Conservation (phyloP, 495 filamentous ascomycete species). For the Haplographium delicatum region DNA sequence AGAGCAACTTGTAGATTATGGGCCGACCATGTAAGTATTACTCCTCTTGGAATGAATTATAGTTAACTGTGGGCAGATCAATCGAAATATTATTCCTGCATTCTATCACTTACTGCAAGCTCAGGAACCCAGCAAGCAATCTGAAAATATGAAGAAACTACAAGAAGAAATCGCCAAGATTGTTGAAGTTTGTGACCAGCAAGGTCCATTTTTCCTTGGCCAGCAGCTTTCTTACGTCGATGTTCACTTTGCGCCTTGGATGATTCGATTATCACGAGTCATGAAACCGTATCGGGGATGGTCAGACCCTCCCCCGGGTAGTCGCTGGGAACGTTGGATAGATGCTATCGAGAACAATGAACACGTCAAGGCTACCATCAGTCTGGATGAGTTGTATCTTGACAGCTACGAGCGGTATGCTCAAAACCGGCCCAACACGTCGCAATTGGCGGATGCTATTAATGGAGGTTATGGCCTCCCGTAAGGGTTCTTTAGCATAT, state of each 20-base stretch:
- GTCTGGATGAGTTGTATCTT: conserved; percentile 64
- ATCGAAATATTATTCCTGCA: conserved; percentile 71
- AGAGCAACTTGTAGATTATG: conserved; percentile 79
- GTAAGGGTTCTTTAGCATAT: too few relatives aligned
- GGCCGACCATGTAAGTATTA: conserved; percentile 70
- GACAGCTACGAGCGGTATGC: conserved; percentile 44
- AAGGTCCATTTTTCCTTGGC: conserved; percentile 82
- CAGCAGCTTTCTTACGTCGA: conserved; percentile 71
- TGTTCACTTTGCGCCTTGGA: conserved; percentile 83
- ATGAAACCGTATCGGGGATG: conserved; percentile 76
- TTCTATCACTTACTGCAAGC: conserved; percentile 78
- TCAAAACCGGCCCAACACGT: conserved; percentile 25
- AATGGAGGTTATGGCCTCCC: conserved; percentile 25
- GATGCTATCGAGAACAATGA: conserved; percentile 73
- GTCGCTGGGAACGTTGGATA: conserved; percentile 72
- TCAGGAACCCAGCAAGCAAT: conserved; percentile 60
- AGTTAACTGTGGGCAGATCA: conserved; percentile 52
- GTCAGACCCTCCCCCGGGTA: conserved; percentile 64
- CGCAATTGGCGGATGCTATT: conserved; percentile 24
- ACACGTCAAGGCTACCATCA: conserved; percentile 73
- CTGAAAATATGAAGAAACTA: conserved; percentile 58
- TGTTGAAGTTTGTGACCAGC: conserved; percentile 60
- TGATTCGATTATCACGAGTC: conserved; percentile 68
- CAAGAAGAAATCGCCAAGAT: conserved; percentile 65
- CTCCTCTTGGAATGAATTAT: background rate